Percentiles rank a stretch among this genome's conserved stretches.
These are phyloP conservation scores for Oxyria digyna DNA, from an alignment of 148 eudicot genomes.

Conservation along the genomic window DNA sequence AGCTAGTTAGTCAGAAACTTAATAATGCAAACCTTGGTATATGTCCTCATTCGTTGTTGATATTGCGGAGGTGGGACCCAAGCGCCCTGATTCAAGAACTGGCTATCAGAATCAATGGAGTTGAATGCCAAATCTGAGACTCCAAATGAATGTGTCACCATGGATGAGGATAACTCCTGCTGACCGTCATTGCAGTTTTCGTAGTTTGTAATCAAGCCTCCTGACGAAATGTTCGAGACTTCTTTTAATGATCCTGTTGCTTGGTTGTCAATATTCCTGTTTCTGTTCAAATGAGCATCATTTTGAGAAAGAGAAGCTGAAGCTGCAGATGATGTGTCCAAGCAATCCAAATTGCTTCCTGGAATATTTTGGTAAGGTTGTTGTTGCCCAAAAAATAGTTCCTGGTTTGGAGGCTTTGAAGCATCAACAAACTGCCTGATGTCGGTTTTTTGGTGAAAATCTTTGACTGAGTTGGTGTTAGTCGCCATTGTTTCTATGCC, in stretches of 20 bases:
- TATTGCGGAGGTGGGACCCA: constrained; percentile 75
- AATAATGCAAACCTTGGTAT: constrained; percentile 49
- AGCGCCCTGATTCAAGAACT: constrained; percentile 49
- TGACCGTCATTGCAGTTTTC: constrained; percentile 69
- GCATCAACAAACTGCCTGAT: too few species aligned
- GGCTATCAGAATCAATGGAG: constrained; percentile 70
- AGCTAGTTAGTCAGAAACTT: background rate
- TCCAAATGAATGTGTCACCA: constrained; percentile 90
- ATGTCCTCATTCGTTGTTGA: constrained; percentile 67
- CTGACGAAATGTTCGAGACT: constrained; percentile 44
- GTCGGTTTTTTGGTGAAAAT: background rate
- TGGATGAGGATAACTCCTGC: constrained; percentile 75
- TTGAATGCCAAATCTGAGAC: constrained; percentile 88
- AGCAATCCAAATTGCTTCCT: constrained; percentile 58
- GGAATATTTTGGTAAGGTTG: constrained; percentile 21
- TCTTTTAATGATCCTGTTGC: constrained; percentile 43
- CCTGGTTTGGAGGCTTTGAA: too few species aligned
- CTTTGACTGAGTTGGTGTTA: constrained; percentile 30
- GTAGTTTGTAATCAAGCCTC: constrained; percentile 47
- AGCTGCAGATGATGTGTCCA: constrained; percentile 88
- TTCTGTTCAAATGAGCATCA: constrained; percentile 37
- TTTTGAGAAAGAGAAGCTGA: constrained; percentile 62
- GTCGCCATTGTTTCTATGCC: constrained; percentile 40
- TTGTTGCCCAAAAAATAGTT: constrained; percentile 23
- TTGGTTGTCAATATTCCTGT: constrained; percentile 27